Evolutionary conservation across 148 eudicot genomes (phyloP).

Genomic region (Chenopodium album): DNA sequence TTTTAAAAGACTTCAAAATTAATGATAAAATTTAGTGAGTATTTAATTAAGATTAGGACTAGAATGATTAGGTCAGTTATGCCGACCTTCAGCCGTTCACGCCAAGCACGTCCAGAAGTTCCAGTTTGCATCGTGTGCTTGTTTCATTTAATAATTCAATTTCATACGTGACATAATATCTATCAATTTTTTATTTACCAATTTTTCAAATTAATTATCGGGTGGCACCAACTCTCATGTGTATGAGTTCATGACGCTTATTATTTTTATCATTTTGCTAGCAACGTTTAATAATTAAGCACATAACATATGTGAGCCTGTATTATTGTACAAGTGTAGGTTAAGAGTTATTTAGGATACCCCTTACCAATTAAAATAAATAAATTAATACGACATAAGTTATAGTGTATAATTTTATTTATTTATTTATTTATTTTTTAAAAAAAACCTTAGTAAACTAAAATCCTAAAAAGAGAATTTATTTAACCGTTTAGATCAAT

Average conservation of each 20-base stretch:
- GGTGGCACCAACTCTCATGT: background rate
- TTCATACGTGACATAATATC: too few relatives aligned
- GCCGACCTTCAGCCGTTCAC: background rate
- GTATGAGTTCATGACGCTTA: too few relatives aligned
- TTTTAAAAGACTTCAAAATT: background rate
- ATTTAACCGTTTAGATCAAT: too few relatives aligned
- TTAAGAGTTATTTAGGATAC: too few relatives aligned
- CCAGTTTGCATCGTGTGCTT: background rate
- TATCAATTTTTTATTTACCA: too few relatives aligned
- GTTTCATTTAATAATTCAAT: background rate
- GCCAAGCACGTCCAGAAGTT: constrained; percentile 13
- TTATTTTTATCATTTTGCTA: too few relatives aligned
- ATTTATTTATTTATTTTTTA: too few relatives aligned
- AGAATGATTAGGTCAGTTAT: background rate
- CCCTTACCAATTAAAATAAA: too few relatives aligned
- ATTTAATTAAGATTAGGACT: constrained; percentile 2
- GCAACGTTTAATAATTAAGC: background rate
- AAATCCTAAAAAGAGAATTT: too few relatives aligned
- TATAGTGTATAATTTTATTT: too few relatives aligned
- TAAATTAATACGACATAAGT: too few relatives aligned
- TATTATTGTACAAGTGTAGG: background rate
- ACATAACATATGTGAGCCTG: background rate
- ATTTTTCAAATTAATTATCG: background rate
- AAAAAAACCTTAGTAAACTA: too few relatives aligned
- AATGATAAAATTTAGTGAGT: background rate